These are phyloP conservation scores for Colletotrichum coccodes DNA, from an alignment of 2,329 filamentous ascomycete species.

Conservation along the genomic window DNA sequence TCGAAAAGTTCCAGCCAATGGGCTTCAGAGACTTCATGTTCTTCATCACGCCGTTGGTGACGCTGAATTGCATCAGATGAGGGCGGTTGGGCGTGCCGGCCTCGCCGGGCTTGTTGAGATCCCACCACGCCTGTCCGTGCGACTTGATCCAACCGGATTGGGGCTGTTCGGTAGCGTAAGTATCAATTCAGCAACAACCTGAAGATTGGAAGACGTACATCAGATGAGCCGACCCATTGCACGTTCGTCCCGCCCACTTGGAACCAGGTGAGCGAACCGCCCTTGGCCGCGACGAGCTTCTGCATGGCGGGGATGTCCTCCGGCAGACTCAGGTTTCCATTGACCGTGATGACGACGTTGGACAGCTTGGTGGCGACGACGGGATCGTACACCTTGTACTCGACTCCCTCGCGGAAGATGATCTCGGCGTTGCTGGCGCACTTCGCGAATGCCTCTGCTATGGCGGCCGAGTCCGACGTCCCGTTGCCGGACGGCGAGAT, in stretches of 20 bases:
- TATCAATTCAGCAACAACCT: not conserved
- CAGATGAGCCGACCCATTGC: slow-evolving; percentile 44
- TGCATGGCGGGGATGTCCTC: slow-evolving; percentile 50
- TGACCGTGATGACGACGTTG: slow-evolving; percentile 52
- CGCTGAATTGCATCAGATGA: slow-evolving; percentile 50
- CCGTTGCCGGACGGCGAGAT: slow-evolving; percentile 45
- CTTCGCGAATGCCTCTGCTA: slow-evolving; percentile 46
- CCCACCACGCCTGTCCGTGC: slow-evolving; percentile 57
- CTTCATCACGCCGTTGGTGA: slow-evolving; percentile 46
- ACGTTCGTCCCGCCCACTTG: slow-evolving; percentile 44
- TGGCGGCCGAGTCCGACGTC: slow-evolving; percentile 51
- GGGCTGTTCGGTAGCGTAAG: slow-evolving; percentile 15
- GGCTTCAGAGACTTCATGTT: slow-evolving; percentile 54
- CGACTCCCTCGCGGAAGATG: slow-evolving; percentile 48
- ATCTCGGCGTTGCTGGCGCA: slow-evolving; percentile 48
- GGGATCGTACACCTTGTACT: slow-evolving; percentile 54
- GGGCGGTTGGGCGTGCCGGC: slow-evolving; percentile 50
- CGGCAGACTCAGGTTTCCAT: slow-evolving; percentile 55
- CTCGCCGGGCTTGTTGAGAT: slow-evolving; percentile 49
- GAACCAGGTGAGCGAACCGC: slow-evolving; percentile 48
- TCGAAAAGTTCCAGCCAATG: slow-evolving; percentile 52
- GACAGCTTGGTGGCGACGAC: slow-evolving; percentile 50
- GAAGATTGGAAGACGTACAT: slow-evolving; percentile 38
- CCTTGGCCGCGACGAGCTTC: slow-evolving; percentile 44
- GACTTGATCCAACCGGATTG: slow-evolving; percentile 54